A percentile compares a stretch with the other conserved stretches of the same genome.
phyloP scores from a whole-genome alignment of 2,329 filamentous ascomycete species.

The Albophoma yamanashiensis region DNA sequence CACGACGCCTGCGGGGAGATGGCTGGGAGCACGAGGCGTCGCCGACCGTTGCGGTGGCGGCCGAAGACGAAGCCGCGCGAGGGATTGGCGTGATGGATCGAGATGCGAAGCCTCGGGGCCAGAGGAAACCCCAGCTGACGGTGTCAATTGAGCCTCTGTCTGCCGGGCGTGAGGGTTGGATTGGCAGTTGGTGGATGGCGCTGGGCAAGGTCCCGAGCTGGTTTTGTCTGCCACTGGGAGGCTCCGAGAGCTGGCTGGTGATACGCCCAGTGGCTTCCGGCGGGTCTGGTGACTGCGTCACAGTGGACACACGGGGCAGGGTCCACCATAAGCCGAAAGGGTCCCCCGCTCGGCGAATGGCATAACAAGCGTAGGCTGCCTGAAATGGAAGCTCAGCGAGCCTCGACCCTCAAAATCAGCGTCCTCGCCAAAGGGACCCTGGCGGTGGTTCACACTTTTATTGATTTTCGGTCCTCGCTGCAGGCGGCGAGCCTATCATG shows the following conservation, averaged over 20 bases:
- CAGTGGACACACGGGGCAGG: neutral
- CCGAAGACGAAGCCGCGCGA: neutral
- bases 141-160: slow-evolving; percentile 1
- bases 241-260: neutral
- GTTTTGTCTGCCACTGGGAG: neutral
- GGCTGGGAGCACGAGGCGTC: neutral
- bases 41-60: neutral
- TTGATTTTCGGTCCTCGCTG: neutral
- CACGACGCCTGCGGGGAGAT: neutral
- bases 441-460: neutral
- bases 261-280: neutral
- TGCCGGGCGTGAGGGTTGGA: neutral
- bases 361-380: neutral
- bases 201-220: neutral
- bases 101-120: neutral
- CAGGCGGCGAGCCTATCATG: neutral
- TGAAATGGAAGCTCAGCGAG: neutral
- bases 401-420: neutral
- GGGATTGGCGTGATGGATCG: neutral
- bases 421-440: neutral
- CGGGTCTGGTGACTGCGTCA: slow-evolving; percentile 6
- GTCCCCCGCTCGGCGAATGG: neutral
- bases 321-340: neutral
- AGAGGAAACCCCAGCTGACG: slow-evolving; percentile 3
- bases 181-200: neutral